Percentiles rank a stretch among this genome's conserved stretches.
Conservation (phyloP, 1,284 basidiomycete species). For the Volvariella surrecta region DNA sequence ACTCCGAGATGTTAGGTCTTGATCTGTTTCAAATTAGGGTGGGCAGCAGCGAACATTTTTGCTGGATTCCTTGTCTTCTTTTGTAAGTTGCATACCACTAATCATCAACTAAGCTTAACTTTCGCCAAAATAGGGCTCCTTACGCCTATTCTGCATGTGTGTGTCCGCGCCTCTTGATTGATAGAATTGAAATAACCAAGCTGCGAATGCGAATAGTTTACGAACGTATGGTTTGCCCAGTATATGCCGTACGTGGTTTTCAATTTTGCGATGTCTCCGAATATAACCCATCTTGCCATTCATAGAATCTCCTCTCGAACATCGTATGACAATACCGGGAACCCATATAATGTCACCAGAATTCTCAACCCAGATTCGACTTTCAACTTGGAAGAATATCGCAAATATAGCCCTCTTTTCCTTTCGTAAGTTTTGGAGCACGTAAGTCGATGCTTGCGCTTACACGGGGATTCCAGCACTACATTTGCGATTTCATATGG, state of each 20-base stretch:
- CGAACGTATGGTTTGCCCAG: constrained; percentile 46
- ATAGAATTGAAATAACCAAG: not conserved
- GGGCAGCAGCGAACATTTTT: constrained; percentile 71
- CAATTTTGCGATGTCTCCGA: not conserved
- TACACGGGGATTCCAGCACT: constrained; percentile 20
- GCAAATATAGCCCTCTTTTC: constrained; percentile 75
- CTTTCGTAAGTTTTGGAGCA: constrained; percentile 40
- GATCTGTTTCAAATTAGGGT: constrained; percentile 26
- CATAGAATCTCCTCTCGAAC: constrained; percentile 41
- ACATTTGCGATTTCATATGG: constrained; percentile 59
- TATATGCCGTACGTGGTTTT: constrained; percentile 33
- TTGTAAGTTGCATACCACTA: constrained; percentile 27
- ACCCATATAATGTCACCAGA: constrained; percentile 54
- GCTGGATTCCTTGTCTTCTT: constrained; percentile 68
- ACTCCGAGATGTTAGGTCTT: not conserved
- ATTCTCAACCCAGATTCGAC: constrained; percentile 56
- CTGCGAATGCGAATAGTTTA: constrained; percentile 24
- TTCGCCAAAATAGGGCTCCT: constrained; percentile 35
- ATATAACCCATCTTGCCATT: not conserved
- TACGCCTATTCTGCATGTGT: constrained; percentile 46
- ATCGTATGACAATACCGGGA: constrained; percentile 55
- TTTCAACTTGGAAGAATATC: constrained; percentile 60
- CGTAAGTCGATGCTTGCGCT: not conserved
- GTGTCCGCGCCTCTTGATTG: constrained; percentile 6
- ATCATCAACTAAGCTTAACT: not conserved